These are phyloP conservation scores for Salinomyces thailandicus DNA, from an alignment of 2,329 filamentous ascomycete species.

Conservation along the genomic window DNA sequence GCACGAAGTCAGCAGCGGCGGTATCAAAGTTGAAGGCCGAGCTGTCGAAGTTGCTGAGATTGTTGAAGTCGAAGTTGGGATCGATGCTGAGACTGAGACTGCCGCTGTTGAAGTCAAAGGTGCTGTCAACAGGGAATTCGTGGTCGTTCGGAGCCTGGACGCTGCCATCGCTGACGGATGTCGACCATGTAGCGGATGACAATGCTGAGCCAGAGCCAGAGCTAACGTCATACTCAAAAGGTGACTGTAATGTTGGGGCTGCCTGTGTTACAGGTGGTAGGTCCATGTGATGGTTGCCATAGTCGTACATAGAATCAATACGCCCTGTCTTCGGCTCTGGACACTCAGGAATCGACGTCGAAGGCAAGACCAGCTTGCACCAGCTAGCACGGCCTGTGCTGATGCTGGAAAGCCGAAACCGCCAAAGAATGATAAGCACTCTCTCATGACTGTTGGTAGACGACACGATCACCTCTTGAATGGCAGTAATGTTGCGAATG, in stretches of 20 bases:
- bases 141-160: conserved; percentile 9
- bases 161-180: conserved; percentile 10
- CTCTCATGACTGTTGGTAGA: conserved; percentile 19
- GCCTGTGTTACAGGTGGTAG: conserved; percentile 6
- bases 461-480: conserved; percentile 32
- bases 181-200: conserved; percentile 20
- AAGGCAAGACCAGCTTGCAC: conserved; percentile 16
- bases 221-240: conserved; percentile 23
- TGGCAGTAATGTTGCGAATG: conserved; percentile 30
- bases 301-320: conserved; percentile 16
- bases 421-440: conserved; percentile 22
- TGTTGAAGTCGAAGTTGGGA: conserved; percentile 13
- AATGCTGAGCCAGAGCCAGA: conserved; percentile 18
- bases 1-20: conserved; percentile 9
- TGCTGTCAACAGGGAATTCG: conserved; percentile 21
- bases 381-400: conserved; percentile 19
- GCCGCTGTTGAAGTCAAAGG: conserved; percentile 31
- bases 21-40: conserved; percentile 21
- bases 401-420: conserved; percentile 16
- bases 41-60: conserved; percentile 18
- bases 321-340: conserved; percentile 10
- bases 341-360: neutral
- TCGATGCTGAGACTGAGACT: conserved; percentile 33
- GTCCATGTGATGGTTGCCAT: conserved; percentile 9
- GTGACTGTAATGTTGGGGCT: conserved; percentile 18